Percentiles rank a stretch among this genome's conserved stretches.
phyloP scores from a whole-genome alignment of 164 flowering plant genomes.

The Vitis riparia region DNA sequence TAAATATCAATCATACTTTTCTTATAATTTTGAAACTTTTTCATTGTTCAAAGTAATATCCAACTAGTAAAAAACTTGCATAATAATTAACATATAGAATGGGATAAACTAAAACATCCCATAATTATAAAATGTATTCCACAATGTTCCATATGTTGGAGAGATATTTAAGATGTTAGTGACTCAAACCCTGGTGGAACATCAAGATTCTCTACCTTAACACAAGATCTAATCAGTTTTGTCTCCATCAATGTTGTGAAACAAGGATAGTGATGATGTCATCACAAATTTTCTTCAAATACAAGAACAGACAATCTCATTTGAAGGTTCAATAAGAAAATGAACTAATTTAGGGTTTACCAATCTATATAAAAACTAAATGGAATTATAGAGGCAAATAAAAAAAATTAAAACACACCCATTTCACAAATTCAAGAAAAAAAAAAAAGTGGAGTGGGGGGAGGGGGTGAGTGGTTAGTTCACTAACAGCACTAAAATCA shows the following conservation, averaged over 20 bases:
- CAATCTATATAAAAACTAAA: neutral
- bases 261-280: neutral
- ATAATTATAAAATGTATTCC: no score
- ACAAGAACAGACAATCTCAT: neutral
- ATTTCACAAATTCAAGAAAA: no score
- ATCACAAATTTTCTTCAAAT: neutral
- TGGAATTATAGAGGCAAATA: neutral
- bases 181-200: conserved; percentile 79
- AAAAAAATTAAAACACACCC: no score
- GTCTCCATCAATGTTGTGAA: conserved; percentile 48
- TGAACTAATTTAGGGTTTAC: neutral
- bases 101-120: conserved; percentile 27
- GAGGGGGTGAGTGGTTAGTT: no score
- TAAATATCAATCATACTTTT: no score
- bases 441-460: no score
- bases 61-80: neutral
- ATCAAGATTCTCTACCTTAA: conserved; percentile 62
- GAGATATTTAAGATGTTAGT: conserved; percentile 29
- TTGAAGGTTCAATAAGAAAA: neutral
- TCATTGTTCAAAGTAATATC: neutral
- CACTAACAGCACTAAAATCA: no score
- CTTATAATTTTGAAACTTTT: no score
- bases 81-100: neutral
- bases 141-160: no score
- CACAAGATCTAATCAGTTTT: conserved; percentile 44